Evolutionary conservation across 1,139 yeast genomes (phyloP).

Genomic region (Magnusiomyces clavatus): DNA sequence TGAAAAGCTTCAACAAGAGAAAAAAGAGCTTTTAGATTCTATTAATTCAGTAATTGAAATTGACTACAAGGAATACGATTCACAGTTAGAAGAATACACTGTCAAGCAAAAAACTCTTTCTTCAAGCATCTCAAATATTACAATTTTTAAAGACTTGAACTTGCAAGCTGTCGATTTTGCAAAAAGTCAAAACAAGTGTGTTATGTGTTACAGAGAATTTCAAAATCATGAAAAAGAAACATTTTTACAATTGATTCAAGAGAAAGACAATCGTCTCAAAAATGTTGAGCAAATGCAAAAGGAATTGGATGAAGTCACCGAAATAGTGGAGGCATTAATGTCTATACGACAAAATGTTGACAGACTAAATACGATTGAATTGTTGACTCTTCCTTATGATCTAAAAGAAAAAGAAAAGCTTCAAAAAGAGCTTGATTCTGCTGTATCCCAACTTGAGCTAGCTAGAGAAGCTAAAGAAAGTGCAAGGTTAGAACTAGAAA

Average conservation of each 20-base stretch:
- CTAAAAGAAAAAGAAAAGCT: not conserved
- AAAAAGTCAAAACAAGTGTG: not conserved
- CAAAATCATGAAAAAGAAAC: not conserved
- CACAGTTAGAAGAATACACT: not conserved
- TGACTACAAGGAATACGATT: conserved; percentile 5
- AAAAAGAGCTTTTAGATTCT: conserved; percentile 1
- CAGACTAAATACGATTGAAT: not conserved
- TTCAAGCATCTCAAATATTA: not conserved
- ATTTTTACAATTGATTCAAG: not conserved
- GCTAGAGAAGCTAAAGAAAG: conserved; percentile 9
- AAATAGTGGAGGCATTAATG: not conserved
- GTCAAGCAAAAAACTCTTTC: conserved; percentile 4
- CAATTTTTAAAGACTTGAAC: conserved; percentile 1
- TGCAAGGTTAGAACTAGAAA: conserved; percentile 16
- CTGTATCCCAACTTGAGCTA: conserved; percentile 5
- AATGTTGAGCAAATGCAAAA: not conserved
- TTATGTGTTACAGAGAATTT: conserved; percentile 4
- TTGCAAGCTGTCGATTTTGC: not conserved
- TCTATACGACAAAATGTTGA: not conserved
- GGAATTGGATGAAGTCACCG: not conserved
- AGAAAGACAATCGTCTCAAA: conserved; percentile 1
- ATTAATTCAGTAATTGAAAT: conserved; percentile 4
- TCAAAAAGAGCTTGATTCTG: not conserved
- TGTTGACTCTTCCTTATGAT: not conserved
- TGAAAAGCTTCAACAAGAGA: conserved; percentile 2